Conservation (phyloP, 2,329 filamentous ascomycete species). For the Colletotrichum liaoningense region DNA sequence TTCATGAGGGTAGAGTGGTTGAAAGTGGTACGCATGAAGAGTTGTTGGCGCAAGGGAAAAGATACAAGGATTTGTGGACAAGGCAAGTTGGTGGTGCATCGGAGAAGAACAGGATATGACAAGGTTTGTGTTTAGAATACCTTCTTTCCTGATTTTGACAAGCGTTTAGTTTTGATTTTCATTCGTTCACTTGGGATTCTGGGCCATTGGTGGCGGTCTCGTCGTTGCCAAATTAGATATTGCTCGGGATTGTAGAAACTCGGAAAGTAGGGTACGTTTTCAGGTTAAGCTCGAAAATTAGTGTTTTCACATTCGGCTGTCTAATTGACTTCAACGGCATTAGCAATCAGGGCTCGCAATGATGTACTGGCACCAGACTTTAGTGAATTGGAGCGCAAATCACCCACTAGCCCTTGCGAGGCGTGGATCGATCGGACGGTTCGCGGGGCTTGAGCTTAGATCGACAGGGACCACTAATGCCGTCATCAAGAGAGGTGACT, state of each 20-base stretch:
- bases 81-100: constrained; percentile 49
- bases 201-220: background rate
- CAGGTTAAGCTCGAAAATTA: background rate
- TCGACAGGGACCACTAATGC: too few relatives aligned
- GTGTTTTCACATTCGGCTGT: background rate
- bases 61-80: constrained; percentile 64
- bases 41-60: constrained; percentile 58
- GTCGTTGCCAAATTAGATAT: background rate
- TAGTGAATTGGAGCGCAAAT: too few relatives aligned
- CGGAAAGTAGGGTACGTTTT: background rate
- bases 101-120: background rate
- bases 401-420: too few relatives aligned
- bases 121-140: background rate
- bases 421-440: too few relatives aligned
- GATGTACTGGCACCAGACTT: background rate
- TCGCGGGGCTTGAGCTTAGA: too few relatives aligned
- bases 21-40: constrained; percentile 40
- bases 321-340: background rate
- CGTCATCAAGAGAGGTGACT: too few relatives aligned
- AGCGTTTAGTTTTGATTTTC: background rate
- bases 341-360: background rate
- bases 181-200: background rate
- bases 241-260: background rate
- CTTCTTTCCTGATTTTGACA: background rate
- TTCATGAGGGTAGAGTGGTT: constrained; percentile 3